Conservation (phyloP, 306 rosid genomes). For the Trifolium pratense region DNA sequence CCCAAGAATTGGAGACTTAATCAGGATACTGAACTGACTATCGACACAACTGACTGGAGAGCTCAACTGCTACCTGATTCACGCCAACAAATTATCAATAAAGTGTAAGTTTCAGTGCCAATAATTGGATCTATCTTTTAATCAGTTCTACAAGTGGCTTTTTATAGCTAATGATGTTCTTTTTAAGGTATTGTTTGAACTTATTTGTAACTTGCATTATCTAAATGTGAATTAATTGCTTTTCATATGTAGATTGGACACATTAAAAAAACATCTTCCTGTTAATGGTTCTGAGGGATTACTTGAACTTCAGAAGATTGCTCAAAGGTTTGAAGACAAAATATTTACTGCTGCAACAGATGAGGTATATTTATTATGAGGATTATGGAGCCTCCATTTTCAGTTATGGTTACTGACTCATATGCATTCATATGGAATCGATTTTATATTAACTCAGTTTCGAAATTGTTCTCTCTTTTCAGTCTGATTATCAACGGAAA, state of each 20-base stretch:
- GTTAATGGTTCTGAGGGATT: slow-evolving; percentile 61
- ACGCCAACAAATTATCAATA: slow-evolving; percentile 52
- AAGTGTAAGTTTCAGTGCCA: slow-evolving; percentile 49
- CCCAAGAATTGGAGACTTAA: slow-evolving; percentile 47
- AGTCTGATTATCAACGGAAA: slow-evolving; percentile 51
- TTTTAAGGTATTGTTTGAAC: not conserved
- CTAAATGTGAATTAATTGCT: slow-evolving; percentile 13
- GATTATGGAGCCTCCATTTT: not conserved
- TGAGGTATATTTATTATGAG: slow-evolving; percentile 53
- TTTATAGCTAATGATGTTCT: not conserved
- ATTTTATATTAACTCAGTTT: not conserved
- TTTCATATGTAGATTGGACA: slow-evolving; percentile 59
- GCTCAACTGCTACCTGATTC: slow-evolving; percentile 47
- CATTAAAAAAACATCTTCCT: slow-evolving; percentile 67
- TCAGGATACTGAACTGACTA: slow-evolving; percentile 49
- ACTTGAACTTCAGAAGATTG: slow-evolving; percentile 61
- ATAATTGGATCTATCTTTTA: slow-evolving; percentile 7
- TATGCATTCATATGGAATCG: not conserved
- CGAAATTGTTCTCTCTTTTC: slow-evolving; percentile 28
- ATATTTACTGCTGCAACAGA: slow-evolving; percentile 58
- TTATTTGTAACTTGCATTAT: slow-evolving; percentile 3
- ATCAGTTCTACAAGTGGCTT: not conserved
- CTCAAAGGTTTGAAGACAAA: slow-evolving; percentile 80
- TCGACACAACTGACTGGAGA: slow-evolving; percentile 62
- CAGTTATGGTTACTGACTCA: not conserved